Percentiles rank a stretch among this genome's conserved stretches.
Conservation (phyloP, 2,329 filamentous ascomycete species). For the Colletotrichum sp. region DNA sequence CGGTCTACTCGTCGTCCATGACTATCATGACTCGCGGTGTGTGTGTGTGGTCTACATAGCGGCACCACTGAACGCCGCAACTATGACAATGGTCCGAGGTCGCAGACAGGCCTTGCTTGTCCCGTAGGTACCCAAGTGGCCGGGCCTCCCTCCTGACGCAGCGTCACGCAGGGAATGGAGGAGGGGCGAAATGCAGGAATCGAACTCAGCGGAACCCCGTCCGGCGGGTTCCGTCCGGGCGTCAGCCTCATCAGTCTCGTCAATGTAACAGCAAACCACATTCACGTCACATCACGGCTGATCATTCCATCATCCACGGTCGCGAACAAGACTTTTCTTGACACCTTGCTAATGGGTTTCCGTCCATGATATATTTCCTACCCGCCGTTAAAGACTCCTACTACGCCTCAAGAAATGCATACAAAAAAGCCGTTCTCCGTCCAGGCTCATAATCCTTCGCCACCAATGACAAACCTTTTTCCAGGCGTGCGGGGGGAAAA, state of each 20-base stretch:
- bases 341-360: background rate
- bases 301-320: background rate
- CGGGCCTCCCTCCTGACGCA: background rate
- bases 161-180: background rate
- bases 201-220: background rate
- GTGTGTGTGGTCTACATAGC: background rate
- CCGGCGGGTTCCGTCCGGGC: background rate
- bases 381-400: background rate
- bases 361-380: background rate
- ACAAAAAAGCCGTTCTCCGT: background rate
- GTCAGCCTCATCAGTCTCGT: background rate
- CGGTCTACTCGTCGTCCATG: background rate
- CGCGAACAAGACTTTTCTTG: background rate
- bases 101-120: background rate
- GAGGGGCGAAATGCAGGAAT: background rate
- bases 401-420: background rate
- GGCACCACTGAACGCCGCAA: background rate
- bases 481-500: background rate
- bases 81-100: background rate
- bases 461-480: background rate
- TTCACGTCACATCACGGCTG: background rate
- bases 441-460: background rate
- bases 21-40: background rate
- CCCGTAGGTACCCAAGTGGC: background rate
- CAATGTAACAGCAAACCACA: background rate